Base-by-base conservation (phyloP, 1,139 yeast species). In the Suhomyces bolitotheri region DNA sequence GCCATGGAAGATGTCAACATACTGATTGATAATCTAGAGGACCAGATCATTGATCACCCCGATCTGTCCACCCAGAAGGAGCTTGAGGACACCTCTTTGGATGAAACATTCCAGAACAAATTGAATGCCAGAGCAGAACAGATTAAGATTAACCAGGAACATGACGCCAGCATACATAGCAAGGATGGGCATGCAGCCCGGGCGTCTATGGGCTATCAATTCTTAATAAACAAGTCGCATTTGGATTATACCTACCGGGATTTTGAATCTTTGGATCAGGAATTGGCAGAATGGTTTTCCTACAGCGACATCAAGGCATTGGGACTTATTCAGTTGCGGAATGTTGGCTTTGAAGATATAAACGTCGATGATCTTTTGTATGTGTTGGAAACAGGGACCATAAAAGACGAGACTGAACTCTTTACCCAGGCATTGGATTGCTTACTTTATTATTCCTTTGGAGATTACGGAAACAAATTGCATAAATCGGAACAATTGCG, bases 221-320 rank as follows among this genome's bases (percentile, higher is more conserved):
- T 67, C 34, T 50, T 68, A 23, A 50, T 62, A 13, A 63, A 63
- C 17, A 63, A 63, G 37, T 56, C 60, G 14, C 63, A 60, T 36
- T 50, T 84, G n/a, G 60, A 70, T 2, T 82, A 76, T 58, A 55
- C 63, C 2, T 64, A 71, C 40, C 36, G 51, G 9, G 83, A 78
- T 39, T 49, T 53, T 16, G 65, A 63, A 5, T 49, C 54, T 0
- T 58, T 81, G 17, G 54, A 54, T 9, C 56, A 60, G 4, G 88
- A 82, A 45, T 43, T 82, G 14, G 65, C 70, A 26, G 82, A 80
- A 33, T 83, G 94, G 94, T 83, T 83, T 48, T 65, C 76, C 5
- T 51, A 53, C 27, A 58, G 66, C 29, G 92, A 83, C 51, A 64
- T 37, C 19, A 17, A 40, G 69, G 36, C 58, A 12, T 42, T 43